phyloP scores from a whole-genome alignment of 176 grass and related monocot species.

The Zoysia japonica region DNA sequence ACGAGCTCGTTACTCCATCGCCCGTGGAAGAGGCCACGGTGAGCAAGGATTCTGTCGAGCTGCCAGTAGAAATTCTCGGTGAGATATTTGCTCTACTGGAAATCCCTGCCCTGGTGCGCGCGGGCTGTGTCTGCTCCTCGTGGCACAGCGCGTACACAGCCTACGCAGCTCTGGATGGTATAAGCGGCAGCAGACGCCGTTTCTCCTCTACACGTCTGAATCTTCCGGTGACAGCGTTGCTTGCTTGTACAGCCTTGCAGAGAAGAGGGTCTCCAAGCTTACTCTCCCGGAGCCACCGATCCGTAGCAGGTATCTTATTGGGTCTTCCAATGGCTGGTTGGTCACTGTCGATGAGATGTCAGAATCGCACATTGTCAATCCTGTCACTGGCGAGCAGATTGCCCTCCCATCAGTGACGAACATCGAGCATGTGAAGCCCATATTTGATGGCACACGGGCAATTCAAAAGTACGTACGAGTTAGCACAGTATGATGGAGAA shows the following conservation, averaged over 20 bases:
- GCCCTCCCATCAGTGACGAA: neutral
- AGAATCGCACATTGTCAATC: neutral
- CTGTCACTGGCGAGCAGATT: neutral
- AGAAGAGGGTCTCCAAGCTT: no score
- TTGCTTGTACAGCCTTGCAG: no score
- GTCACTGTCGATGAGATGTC: constrained; percentile 7
- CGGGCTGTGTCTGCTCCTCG: no score
- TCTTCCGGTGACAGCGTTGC: no score
- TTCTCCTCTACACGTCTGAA: no score
- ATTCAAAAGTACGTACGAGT: neutral
- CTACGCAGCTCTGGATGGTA: no score
- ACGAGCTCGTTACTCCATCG: no score
- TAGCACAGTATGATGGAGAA: neutral
- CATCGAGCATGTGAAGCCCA: neutral
- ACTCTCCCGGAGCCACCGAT: neutral
- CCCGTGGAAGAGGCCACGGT: neutral
- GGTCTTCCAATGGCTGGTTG: constrained; percentile 7
- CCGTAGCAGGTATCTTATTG: neutral
- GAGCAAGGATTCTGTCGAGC: neutral
- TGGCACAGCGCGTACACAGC: no score
- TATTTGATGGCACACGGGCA: neutral
- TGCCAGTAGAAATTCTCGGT: neutral
- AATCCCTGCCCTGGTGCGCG: no score
- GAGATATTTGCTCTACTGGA: no score
- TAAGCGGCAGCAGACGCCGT: no score